Base-by-base conservation (phyloP, 345 rosid genomes). In the Cardamine occulta region DNA sequence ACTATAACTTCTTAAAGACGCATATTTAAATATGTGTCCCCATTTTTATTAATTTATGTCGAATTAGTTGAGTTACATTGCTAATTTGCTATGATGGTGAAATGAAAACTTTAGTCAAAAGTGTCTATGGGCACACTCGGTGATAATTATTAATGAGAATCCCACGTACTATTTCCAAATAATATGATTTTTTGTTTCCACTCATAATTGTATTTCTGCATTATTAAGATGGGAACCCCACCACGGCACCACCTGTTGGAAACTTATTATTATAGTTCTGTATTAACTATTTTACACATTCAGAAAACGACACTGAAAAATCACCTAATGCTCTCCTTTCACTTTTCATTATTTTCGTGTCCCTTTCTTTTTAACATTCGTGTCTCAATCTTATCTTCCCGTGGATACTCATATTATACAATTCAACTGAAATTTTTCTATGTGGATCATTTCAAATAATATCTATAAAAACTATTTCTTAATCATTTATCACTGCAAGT, bases 311-410 rank as follows among this genome's bases (percentile, higher is more conserved):
- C 19, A 48, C 4, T 4, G 11, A 1, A 31, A 31, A 49, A 28
- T n/a, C 58, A 44, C 29, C 11, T 6, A 12, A 63, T 8, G 21
- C 5, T 39, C 2, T 14, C 17, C 18, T 42, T 42, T n/a, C 28
- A 24, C 11, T 58, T 17, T 32, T 32, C 12, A 37, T 58, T 17
- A 0, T 53, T 53, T 2, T 32, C 15, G 40, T 40, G 40, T 31
- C 62, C 40, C 1, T 57, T 31, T 10, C 40, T 17, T 57, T 31
- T 57, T 29, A 56, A 21, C 37, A 29, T n/a, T 31, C 23, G 26
- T 13, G 18, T 58, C 14, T 32, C 26, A 58, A 2, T 58, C 63
- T 58, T 34, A 59, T 59, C 44, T 58, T 34, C 44, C 63, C 44
- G 32, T 31, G 23, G 13, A 29, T 29, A 29, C 7, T 56, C 12